A percentile compares a stretch with the other conserved stretches of the same genome.
phyloP scores from a whole-genome alignment of 1,139 yeast genomes.

The Debaryomycetaceae sp. region DNA sequence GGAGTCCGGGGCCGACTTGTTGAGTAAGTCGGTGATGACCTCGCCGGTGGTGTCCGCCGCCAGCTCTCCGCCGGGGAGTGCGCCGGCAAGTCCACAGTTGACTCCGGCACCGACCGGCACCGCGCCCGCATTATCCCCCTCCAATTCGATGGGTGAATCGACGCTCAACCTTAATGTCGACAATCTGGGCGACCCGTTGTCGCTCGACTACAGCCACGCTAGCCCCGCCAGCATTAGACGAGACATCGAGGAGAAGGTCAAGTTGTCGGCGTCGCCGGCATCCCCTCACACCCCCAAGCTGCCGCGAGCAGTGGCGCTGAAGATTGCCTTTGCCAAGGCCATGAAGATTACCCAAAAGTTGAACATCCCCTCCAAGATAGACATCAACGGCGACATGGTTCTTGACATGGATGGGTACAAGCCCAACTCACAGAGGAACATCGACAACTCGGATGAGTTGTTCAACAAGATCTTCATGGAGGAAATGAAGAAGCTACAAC shows the following conservation, averaged over 20 bases:
- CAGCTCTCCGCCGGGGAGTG: slow-evolving; percentile 60
- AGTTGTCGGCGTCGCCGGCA: slow-evolving; percentile 20
- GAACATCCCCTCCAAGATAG: slow-evolving; percentile 85
- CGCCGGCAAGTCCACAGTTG: slow-evolving; percentile 27
- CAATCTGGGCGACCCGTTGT: slow-evolving; percentile 30
- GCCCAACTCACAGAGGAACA: slow-evolving; percentile 69
- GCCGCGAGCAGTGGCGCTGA: slow-evolving; percentile 22
- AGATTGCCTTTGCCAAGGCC: slow-evolving; percentile 58
- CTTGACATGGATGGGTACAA: slow-evolving; percentile 97
- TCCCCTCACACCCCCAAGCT: slow-evolving; percentile 15
- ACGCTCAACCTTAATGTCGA: slow-evolving; percentile 13
- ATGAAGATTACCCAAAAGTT: slow-evolving; percentile 65
- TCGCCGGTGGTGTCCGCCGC: slow-evolving; percentile 89
- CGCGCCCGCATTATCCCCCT: neutral
- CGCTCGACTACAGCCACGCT: slow-evolving; percentile 20
- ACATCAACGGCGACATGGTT: slow-evolving; percentile 84
- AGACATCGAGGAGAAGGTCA: slow-evolving; percentile 27
- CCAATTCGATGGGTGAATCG: slow-evolving; percentile 8
- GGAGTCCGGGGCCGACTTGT: slow-evolving; percentile 37
- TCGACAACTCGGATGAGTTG: slow-evolving; percentile 63
- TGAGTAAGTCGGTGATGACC: slow-evolving; percentile 77
- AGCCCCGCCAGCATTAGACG: no score
- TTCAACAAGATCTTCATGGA: slow-evolving; percentile 70
- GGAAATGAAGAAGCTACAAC: slow-evolving; percentile 27
- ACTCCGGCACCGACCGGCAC: slow-evolving; percentile 5